Evolutionary conservation across 1,139 yeast genomes (phyloP), one percentile per base, ranked within the genome.

Genomic region (Saccharomyces hybrid): DNA sequence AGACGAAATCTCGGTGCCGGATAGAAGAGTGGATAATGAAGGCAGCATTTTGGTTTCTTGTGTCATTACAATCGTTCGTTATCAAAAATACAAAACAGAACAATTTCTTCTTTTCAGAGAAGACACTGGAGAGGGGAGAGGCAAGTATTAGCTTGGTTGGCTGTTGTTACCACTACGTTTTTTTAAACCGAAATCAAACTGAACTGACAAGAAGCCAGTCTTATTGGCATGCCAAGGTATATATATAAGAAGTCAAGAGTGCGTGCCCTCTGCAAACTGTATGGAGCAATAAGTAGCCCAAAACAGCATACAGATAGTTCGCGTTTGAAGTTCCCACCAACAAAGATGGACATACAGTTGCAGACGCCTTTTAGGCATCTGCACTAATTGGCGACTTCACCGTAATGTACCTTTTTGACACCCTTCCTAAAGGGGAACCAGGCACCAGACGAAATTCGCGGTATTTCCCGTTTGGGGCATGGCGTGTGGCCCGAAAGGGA

Each of bases 1-100:
- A n/a, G 56, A 49, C 27, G 24, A 49, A 2, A 49, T 53, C 34
- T 54, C 53, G 2, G 51, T 55, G 27, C 51, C 54, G 31, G 50
- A 54, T 29, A 58, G 50, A 46, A 58, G 48, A 8, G 55, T 52
- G 27, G 57, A 54, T 29, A 58, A 49, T 9, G 61, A 57, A 31
- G 61, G 61, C n/a, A 51, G 52, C 52, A 50, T 50, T 27, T 46
- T 24, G 7, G 28, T 46, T 26, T 27, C 31, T n/a, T 26, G 48
- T 46, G 31, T 12, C 31, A 27, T 26, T n/a, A 31, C 14, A 42
- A 42, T 42, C 16, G 46, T 42, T 42, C 16, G 16, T 16, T 42
- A 42, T 42, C 6, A 14, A 6, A 32, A 32, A 12, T 12, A 42
- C 19, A n/a, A 16, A 19, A 42, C 19, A 42, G 14, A 12, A 14